Evolutionary conservation across 768 basidiomycete species (phyloP).

Genomic region (Hemileccinum rubropunctum): DNA sequence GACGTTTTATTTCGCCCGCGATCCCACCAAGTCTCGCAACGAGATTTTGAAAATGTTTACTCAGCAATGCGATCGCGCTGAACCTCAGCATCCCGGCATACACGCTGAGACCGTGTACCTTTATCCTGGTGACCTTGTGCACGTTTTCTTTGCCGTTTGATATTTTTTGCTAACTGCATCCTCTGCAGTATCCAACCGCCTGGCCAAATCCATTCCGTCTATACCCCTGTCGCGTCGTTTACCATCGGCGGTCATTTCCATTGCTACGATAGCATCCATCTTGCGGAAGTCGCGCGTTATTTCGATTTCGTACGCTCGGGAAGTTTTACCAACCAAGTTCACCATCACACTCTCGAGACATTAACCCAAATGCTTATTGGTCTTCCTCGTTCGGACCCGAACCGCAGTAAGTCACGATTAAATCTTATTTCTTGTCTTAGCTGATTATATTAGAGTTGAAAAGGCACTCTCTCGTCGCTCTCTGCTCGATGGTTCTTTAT

Average conservation of each 20-base stretch:
- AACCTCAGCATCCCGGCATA: not conserved
- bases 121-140: not conserved
- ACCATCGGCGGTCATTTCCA: conserved; percentile 1
- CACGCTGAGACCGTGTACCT: not conserved
- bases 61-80: not conserved
- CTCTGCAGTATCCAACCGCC: not conserved
- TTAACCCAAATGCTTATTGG: not conserved
- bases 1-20: not conserved
- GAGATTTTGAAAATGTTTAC: not conserved
- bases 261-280: not conserved
- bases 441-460: not conserved
- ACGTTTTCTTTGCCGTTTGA: not conserved
- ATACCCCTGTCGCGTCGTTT: not conserved
- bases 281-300: not conserved
- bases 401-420: not conserved
- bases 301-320: not conserved
- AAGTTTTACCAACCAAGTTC: not conserved
- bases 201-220: not conserved
- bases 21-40: not conserved
- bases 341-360: not conserved
- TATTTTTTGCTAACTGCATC: not conserved
- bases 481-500: not conserved
- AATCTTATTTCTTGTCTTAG: not conserved
- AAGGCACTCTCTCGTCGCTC: not conserved
- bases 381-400: not conserved